Percentiles rank a stretch among this genome's conserved stretches.
phyloP scores from a whole-genome alignment of 75 land plant genomes.

The Gnetum montanum region DNA sequence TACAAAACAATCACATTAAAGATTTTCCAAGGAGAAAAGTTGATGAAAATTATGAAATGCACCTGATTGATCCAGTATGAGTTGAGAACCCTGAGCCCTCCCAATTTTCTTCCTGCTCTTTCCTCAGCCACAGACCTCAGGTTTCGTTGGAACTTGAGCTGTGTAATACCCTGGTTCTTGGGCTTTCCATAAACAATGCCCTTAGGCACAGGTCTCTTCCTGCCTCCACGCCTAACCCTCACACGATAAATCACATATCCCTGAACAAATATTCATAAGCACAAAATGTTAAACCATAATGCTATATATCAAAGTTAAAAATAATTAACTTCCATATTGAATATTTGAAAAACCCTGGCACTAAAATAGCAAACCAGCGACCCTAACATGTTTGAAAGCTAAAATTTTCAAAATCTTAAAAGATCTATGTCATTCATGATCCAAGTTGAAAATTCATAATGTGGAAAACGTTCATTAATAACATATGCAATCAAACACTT shows the following conservation, averaged over 20 bases:
- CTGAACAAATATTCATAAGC: slow-evolving; percentile 22
- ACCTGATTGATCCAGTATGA: slow-evolving; percentile 83
- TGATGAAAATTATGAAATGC: not conserved
- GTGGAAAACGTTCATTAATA: too few relatives aligned
- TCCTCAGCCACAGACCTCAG: slow-evolving; percentile 85
- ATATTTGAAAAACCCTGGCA: too few relatives aligned
- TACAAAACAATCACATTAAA: too few relatives aligned
- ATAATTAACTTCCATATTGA: too few relatives aligned
- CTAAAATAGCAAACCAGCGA: too few relatives aligned
- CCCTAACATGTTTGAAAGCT: too few relatives aligned
- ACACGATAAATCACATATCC: slow-evolving; percentile 80
- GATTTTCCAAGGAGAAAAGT: too few relatives aligned
- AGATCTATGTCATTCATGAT: too few relatives aligned
- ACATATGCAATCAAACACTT: too few relatives aligned
- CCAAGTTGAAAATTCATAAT: too few relatives aligned
- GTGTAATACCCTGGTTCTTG: slow-evolving; percentile 80
- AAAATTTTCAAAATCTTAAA: too few relatives aligned
- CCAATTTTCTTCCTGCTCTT: slow-evolving; percentile 73
- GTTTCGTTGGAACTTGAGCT: slow-evolving; percentile 82
- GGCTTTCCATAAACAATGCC: slow-evolving; percentile 92
- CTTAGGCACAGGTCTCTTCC: slow-evolving; percentile 87
- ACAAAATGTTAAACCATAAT: not conserved
- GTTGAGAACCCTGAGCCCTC: slow-evolving; percentile 70
- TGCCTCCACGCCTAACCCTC: slow-evolving; percentile 78
- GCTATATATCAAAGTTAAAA: too few relatives aligned